Percentiles rank a stretch among this genome's conserved stretches.
These are phyloP conservation scores for Debaryomyces prosopidis DNA, from an alignment of 805 yeast species.

Conservation along the genomic window DNA sequence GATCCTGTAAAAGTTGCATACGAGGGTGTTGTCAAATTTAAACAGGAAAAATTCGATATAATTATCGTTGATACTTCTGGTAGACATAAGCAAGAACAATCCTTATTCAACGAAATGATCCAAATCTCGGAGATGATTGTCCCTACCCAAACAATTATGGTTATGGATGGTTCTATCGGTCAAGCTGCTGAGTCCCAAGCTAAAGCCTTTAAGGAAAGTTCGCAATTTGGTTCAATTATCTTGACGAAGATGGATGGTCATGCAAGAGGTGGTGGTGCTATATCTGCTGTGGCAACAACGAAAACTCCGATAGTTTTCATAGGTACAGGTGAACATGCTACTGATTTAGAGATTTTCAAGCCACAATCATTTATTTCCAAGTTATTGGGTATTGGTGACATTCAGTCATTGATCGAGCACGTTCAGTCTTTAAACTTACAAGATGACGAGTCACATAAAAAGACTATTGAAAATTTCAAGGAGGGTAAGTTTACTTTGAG, in stretches of 20 bases:
- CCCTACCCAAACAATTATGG: conserved; percentile 98
- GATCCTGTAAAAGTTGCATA: conserved; percentile 91
- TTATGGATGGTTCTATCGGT: conserved; percentile 94
- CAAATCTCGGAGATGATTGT: conserved; percentile 84
- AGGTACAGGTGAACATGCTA: conserved; percentile 98
- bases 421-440: conserved; percentile 79
- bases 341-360: conserved; percentile 87
- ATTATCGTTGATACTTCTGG: conserved; percentile 98
- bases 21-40: conserved; percentile 90
- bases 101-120: conserved; percentile 89
- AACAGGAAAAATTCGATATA: conserved; percentile 85
- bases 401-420: conserved; percentile 91
- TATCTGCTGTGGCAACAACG: conserved; percentile 97
- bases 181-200: conserved; percentile 98
- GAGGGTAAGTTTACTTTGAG: conserved; percentile 92
- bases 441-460: conserved; percentile 71
- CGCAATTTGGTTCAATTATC: conserved; percentile 93
- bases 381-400: conserved; percentile 91
- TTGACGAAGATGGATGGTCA: conserved; percentile 98
- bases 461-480: conserved; percentile 86
- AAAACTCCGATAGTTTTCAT: conserved; percentile 92
- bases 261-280: conserved; percentile 99
- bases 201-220: conserved; percentile 86
- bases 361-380: conserved; percentile 90
- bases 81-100: conserved; percentile 93